Evolutionary conservation across 2,329 filamentous ascomycete genomes (phyloP), one percentile per base, ranked within the genome.

Genomic region (Phialemonium atrogriseum): DNA sequence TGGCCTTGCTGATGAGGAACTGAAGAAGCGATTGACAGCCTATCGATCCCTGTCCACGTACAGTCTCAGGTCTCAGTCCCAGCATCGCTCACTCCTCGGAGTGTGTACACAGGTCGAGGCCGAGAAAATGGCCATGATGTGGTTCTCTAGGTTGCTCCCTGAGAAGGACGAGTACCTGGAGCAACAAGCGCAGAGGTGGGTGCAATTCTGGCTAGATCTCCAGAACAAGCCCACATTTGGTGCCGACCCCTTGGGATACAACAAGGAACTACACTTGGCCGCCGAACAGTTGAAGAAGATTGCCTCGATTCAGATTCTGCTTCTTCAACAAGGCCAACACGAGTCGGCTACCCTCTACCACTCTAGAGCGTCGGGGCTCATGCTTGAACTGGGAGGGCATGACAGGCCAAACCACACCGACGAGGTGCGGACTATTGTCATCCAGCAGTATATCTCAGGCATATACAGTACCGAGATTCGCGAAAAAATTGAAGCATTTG

Each of bases 21-120:
- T 80, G 24, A 62, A 58, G 30, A 35, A 47, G n/a, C 60, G 63
- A 5, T 49, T 80, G 3, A 41, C 55, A 22, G 45, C 40, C 5
- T 70, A 64, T 32, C 57, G 55, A n/a, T 73, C 73, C 3, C 57
- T 77, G 6, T 47, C 53, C 5, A 59, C 60, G 18, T 49, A 48
- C 10, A 38, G 49, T 7, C 30, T 38, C 2, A 33, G 47, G 1
- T 45, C 48, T 3, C 31, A 40, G 3, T 42, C 51, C 5, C 51
- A 50, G 30, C 51, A 58, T 35, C 64, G 69, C 23, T 70, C 72
- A 4, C 60, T 80, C 1, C 52, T 59, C n/a, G 70, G 71, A 1
- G 60, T 74, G 3, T 64, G 58, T 37, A 63, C 56, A 10, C 70
- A 77, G 40, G 51, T 64, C 2, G 74, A 80, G 43, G 74, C 74